Percentiles rank a stretch among this genome's conserved stretches.
phyloP scores from a whole-genome alignment of 306 rosid species.

The Trichosanthes truncata region DNA sequence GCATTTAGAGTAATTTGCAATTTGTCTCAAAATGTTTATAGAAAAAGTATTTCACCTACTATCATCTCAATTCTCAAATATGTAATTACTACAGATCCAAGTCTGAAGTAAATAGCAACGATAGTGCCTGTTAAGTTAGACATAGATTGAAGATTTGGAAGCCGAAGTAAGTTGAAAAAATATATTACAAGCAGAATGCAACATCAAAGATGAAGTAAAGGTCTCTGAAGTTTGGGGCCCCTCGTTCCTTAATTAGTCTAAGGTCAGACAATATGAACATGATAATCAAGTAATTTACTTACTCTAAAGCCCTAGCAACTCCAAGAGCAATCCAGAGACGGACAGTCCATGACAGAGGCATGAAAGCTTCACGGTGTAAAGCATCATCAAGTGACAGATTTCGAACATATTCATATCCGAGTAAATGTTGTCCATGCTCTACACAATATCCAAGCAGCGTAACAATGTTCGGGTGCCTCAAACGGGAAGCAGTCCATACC shows the following conservation, averaged over 20 bases:
- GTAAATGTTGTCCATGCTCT: constrained; percentile 84
- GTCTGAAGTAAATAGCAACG: not conserved
- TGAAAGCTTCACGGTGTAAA: constrained; percentile 50
- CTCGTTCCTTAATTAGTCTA: not conserved
- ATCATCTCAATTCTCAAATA: not conserved
- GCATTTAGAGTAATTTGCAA: not conserved
- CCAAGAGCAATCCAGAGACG: constrained; percentile 70
- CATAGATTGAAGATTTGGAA: not conserved
- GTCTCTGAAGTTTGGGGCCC: not conserved
- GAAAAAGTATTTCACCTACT: not conserved
- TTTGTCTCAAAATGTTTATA: not conserved
- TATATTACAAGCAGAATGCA: not conserved
- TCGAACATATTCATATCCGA: constrained; percentile 60
- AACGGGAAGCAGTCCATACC: constrained; percentile 56
- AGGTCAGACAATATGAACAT: constrained; percentile 5
- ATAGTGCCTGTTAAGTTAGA: not conserved
- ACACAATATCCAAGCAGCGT: constrained; percentile 66
- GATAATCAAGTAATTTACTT: constrained; percentile 24
- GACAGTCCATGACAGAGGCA: constrained; percentile 67
- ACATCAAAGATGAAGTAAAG: not conserved
- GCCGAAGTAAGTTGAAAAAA: not conserved
- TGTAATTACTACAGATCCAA: not conserved
- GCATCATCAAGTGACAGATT: constrained; percentile 53
- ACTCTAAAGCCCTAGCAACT: constrained; percentile 84
- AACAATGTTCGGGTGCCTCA: constrained; percentile 75